A percentile compares a stretch with the other conserved stretches of the same genome.
phyloP scores from a whole-genome alignment of 805 yeast species.

The Pichia pseudocactophila region DNA sequence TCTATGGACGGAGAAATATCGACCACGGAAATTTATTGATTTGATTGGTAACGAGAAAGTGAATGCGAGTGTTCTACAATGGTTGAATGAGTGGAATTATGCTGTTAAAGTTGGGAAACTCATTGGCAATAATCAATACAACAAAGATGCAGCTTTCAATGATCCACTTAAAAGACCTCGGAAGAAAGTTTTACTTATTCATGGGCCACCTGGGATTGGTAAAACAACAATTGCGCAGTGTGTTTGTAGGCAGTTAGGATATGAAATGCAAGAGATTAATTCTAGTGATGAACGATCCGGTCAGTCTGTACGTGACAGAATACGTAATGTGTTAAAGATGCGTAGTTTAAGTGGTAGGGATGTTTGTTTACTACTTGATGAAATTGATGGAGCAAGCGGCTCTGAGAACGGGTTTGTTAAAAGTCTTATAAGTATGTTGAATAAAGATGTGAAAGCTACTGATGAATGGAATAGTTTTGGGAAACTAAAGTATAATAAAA shows the following conservation, averaged over 20 bases:
- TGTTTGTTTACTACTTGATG: conserved; percentile 78
- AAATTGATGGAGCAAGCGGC: conserved; percentile 62
- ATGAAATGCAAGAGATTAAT: conserved; percentile 72
- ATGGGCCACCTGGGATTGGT: conserved; percentile 93
- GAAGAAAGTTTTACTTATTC: conserved; percentile 59
- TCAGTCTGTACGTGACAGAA: conserved; percentile 39
- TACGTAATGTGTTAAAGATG: conserved; percentile 54
- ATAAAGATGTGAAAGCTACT: conserved; percentile 48
- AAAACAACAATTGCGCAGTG: conserved; percentile 85
- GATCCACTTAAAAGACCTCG: conserved; percentile 55
- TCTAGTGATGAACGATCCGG: conserved; percentile 77
- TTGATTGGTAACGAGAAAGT: conserved; percentile 60
- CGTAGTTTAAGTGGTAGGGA: conserved; percentile 65
- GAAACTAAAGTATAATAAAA: conserved; percentile 16
- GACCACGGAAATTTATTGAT: conserved; percentile 57
- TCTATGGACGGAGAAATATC: conserved; percentile 57
- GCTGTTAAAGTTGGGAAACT: conserved; percentile 30
- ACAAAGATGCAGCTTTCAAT: conserved; percentile 7
- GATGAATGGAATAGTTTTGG: conserved; percentile 21
- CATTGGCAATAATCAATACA: conserved; percentile 2
- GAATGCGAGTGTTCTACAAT: conserved; percentile 48
- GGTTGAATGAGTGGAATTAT: conserved; percentile 63
- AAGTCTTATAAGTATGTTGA: conserved; percentile 46
- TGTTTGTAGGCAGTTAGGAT: conserved; percentile 74
- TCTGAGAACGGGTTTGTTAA: conserved; percentile 56